Percentiles rank a stretch among this genome's conserved stretches.
These are phyloP conservation scores for Fusarium irregulare DNA, from an alignment of 2,329 filamentous ascomycete genomes.

Conservation along the genomic window DNA sequence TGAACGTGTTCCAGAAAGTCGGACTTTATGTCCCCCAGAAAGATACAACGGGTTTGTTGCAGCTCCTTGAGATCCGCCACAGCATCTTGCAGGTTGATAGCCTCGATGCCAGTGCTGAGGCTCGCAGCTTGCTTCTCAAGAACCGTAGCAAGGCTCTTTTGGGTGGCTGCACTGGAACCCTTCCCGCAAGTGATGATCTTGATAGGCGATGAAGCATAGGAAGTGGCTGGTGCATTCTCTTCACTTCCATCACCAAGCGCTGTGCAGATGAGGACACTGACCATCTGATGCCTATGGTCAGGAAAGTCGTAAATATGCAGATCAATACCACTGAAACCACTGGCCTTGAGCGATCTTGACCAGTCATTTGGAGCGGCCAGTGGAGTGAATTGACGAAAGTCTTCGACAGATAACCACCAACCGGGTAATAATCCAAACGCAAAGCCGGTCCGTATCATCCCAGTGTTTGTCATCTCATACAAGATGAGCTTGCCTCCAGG, in stretches of 20 bases:
- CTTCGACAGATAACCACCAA: constrained; percentile 9
- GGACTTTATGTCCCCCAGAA: neutral
- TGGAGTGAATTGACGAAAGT: constrained; percentile 1
- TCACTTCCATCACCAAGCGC: constrained; percentile 1
- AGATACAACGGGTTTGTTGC: constrained; percentile 3
- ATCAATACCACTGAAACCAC: constrained; percentile 8
- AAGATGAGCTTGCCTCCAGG: constrained; percentile 12
- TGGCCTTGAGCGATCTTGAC: neutral
- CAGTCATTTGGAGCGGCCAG: constrained; percentile 6
- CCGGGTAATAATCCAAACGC: neutral
- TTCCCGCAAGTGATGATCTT: neutral
- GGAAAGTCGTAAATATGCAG: constrained; percentile 11
- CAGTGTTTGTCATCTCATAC: constrained; percentile 11
- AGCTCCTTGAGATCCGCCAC: neutral
- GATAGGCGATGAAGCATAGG: neutral
- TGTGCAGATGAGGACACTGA: constrained; percentile 10
- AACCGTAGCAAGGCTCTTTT: neutral
- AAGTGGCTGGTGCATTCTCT: neutral
- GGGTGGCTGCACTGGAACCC: neutral
- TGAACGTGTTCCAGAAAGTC: neutral
- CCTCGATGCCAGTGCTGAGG: neutral
- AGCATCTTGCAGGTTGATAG: neutral
- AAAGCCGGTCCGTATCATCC: constrained; percentile 1
- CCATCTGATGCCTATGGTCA: constrained; percentile 1
- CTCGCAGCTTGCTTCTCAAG: neutral